Evolutionary conservation across 2,329 filamentous ascomycete genomes (phyloP).

Genomic region (Hymenoscyphus repandus): DNA sequence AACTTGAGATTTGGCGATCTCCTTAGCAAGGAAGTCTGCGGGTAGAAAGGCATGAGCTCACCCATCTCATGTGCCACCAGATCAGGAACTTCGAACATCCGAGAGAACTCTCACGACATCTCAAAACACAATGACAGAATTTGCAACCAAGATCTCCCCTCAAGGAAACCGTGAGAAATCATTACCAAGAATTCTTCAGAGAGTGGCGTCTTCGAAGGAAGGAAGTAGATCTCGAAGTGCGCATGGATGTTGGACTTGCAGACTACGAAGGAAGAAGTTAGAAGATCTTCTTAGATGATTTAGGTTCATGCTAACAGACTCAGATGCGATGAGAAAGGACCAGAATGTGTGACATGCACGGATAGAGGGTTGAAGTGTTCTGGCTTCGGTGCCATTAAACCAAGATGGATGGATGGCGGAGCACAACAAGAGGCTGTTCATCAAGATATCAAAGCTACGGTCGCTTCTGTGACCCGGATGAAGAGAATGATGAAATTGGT

Average conservation of each 20-base stretch:
- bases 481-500: slow-evolving; percentile 10
- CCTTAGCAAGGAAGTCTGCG: neutral
- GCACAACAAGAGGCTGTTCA: slow-evolving; percentile 9
- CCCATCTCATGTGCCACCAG: slow-evolving; percentile 2
- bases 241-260: slow-evolving; percentile 9
- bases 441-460: slow-evolving; percentile 8
- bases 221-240: slow-evolving; percentile 3
- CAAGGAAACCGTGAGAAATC: slow-evolving; percentile 1
- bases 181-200: neutral
- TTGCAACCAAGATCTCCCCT: neutral
- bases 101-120: neutral
- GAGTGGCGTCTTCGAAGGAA: slow-evolving; percentile 2
- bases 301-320: neutral
- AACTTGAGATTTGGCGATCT: neutral
- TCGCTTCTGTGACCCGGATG: slow-evolving; percentile 8
- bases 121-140: slow-evolving; percentile 1
- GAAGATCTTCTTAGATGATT: neutral
- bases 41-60: slow-evolving; percentile 5
- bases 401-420: slow-evolving; percentile 10
- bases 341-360: slow-evolving; percentile 5
- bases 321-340: slow-evolving; percentile 8
- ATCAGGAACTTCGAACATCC: neutral
- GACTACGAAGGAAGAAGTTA: slow-evolving; percentile 9
- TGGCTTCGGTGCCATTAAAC: slow-evolving; percentile 7
- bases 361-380: slow-evolving; percentile 8